Percentiles rank a stretch among this genome's conserved stretches.
Conservation (phyloP, 768 basidiomycete genomes). For the Termitomyces eurrhizus region DNA sequence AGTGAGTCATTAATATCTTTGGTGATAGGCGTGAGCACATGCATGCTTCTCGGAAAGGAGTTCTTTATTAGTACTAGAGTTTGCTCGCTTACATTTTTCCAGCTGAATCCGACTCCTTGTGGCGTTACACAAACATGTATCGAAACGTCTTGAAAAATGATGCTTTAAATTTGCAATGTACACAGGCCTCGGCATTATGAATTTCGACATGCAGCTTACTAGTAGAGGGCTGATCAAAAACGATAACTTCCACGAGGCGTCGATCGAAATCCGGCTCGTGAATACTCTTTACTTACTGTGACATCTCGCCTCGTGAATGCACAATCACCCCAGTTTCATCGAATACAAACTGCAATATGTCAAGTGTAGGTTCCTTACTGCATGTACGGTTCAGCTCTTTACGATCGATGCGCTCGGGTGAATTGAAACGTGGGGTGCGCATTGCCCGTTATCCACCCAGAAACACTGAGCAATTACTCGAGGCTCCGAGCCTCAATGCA, state of each 20-base stretch:
- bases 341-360: background rate
- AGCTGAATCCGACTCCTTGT: background rate
- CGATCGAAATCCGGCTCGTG: background rate
- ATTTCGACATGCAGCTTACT: background rate
- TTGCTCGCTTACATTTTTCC: background rate
- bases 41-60: no score
- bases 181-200: background rate
- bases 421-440: constrained; percentile 4
- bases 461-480: constrained; percentile 3
- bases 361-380: background rate
- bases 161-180: background rate
- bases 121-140: background rate
- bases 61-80: background rate
- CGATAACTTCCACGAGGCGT: constrained; percentile 1
- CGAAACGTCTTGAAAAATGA: background rate
- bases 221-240: background rate
- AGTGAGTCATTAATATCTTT: background rate
- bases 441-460: background rate
- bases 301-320: constrained; percentile 1
- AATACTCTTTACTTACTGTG: background rate
- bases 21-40: background rate
- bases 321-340: background rate
- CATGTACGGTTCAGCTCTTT: background rate
- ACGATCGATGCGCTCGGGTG: background rate
- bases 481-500: constrained; percentile 9